These are phyloP conservation scores for Volvox reticuliferus DNA, from an alignment of 139 green algal species.

Conservation along the genomic window DNA sequence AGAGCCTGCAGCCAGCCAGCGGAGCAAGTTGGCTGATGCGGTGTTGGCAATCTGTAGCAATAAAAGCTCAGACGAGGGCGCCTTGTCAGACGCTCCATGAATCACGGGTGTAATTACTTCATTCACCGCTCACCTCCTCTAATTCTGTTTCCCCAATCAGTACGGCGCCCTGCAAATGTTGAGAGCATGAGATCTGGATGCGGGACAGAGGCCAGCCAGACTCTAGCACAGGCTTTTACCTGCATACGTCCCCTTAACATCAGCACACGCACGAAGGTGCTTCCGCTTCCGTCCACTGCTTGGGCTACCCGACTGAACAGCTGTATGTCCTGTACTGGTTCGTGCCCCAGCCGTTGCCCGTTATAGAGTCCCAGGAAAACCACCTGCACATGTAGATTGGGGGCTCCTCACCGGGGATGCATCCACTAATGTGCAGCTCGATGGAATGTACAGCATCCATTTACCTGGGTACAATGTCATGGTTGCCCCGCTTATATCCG, in stretches of 20 bases:
- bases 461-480: too few relatives aligned
- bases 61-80: not conserved
- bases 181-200: not conserved
- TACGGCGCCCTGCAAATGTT: conserved; percentile 62
- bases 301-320: conserved; percentile 70
- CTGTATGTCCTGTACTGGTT: conserved; percentile 70
- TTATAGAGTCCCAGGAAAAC: conserved; percentile 93
- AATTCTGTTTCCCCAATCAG: conserved; percentile 89
- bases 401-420: too few relatives aligned
- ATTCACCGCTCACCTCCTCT: conserved; percentile 75
- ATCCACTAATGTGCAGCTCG: too few relatives aligned
- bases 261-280: conserved; percentile 87
- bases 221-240: not conserved
- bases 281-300: conserved; percentile 16
- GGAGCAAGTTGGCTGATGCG: not conserved
- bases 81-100: too few relatives aligned
- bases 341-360: conserved; percentile 80
- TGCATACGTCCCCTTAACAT: conserved; percentile 80
- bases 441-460: too few relatives aligned
- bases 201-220: not conserved
- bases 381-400: conserved; percentile 47
- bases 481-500: too few relatives aligned
- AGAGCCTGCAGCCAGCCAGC: conserved; percentile 53
- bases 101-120: too few relatives aligned
- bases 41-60: not conserved